Evolutionary conservation across 495 filamentous ascomycete species (phyloP), one percentile per base, ranked within the genome.

Genomic region (Barbatosphaeria neglecta): DNA sequence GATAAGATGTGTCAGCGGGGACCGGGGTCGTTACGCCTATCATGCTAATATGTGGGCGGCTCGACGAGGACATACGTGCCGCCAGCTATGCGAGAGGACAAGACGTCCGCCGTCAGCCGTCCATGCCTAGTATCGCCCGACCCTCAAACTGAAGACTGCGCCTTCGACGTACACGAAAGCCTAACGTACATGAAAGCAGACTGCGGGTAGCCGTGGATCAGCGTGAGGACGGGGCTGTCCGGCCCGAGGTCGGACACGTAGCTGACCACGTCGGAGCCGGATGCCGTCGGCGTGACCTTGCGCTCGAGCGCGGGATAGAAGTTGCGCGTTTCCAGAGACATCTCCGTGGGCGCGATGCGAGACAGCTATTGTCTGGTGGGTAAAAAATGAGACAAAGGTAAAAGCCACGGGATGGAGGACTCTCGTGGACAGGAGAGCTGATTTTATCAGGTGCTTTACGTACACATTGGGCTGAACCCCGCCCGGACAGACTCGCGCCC

Each of bases 131-230:
- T n/a, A n/a, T n/a, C n/a, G n/a, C n/a, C n/a, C n/a, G n/a, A n/a
- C n/a, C n/a, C n/a, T n/a, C n/a, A 19, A 22, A 10, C 6, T 10
- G 6, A 10, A 39, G 27, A 27, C 22, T 37, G 1, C 4, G 22
- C 4, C n/a, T n/a, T n/a, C n/a, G n/a, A n/a, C n/a, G n/a, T n/a
- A n/a, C n/a, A n/a, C n/a, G n/a, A n/a, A n/a, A n/a, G n/a, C n/a
- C n/a, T n/a, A n/a, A 23, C n/a, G 33, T 43, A 57, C 54, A 53
- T 57, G 39, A 53, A 49, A 10, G 54, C 45, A 6, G 54, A 53
- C 33, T 57, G 54, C 6, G 54, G 54, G 20, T 53, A 57, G 45
- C 54, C 54, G 42, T 57, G 54, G 25, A 57, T 57, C 7, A 57
- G 54, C 6, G 50, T 51, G 16, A 57, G 28, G 28, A 57, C 48